These are phyloP conservation scores for Phialophora macrospora DNA, from an alignment of 2,329 filamentous ascomycete genomes.

Conservation along the genomic window DNA sequence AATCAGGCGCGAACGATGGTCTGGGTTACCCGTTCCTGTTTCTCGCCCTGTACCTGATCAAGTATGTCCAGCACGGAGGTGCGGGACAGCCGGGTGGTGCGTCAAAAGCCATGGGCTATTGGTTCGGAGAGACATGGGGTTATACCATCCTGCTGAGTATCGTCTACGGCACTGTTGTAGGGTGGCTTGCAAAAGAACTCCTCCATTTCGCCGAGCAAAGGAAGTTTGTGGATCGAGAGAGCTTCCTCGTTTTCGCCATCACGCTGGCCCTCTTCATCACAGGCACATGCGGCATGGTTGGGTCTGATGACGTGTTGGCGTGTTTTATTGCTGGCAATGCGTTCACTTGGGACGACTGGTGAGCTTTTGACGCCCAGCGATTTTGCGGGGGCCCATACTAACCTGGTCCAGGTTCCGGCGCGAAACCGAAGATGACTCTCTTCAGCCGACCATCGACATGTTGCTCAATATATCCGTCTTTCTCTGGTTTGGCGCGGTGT, in stretches of 20 bases:
- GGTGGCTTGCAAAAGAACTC: constrained; percentile 79
- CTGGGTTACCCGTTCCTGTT: constrained; percentile 88
- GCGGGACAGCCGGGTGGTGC: constrained; percentile 65
- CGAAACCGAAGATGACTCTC: constrained; percentile 84
- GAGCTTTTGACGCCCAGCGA: constrained; percentile 39
- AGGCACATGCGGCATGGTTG: constrained; percentile 84
- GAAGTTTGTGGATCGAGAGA: constrained; percentile 83
- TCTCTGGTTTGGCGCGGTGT: constrained; percentile 86
- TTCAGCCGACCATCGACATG: constrained; percentile 96
- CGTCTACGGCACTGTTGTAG: constrained; percentile 75
- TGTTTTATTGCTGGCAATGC: constrained; percentile 91
- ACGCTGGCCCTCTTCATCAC: constrained; percentile 83
- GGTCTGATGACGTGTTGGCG: constrained; percentile 85
- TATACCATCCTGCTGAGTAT: constrained; percentile 82
- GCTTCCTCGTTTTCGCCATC: constrained; percentile 84
- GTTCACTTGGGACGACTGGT: constrained; percentile 77
- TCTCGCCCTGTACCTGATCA: constrained; percentile 80
- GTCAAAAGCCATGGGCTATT: constrained; percentile 71
- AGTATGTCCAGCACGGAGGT: constrained; percentile 62
- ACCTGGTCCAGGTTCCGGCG: constrained; percentile 70
- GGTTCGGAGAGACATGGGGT: constrained; percentile 84
- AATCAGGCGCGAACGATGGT: constrained; percentile 88
- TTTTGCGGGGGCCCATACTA: neutral
- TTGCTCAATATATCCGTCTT: constrained; percentile 87
- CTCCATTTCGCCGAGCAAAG: constrained; percentile 82